These are phyloP conservation scores for Colletotrichum falcatum DNA, from an alignment of 2,329 filamentous ascomycete genomes.

Conservation along the genomic window DNA sequence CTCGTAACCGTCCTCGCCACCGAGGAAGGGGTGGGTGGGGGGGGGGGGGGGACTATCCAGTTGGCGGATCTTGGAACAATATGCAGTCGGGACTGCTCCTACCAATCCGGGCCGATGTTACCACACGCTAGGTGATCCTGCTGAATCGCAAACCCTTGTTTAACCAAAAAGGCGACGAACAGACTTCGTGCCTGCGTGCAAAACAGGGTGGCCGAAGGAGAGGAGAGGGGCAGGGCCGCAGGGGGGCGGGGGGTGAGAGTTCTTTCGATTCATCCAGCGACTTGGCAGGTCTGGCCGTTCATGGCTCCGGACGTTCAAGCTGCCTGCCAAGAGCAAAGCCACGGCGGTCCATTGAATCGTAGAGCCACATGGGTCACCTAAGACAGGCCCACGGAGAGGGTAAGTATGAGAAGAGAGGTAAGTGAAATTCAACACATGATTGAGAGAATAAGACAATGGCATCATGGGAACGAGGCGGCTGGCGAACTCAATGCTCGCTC, in stretches of 20 bases:
- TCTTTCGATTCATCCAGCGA: neutral
- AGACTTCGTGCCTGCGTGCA: neutral
- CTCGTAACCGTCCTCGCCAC: neutral
- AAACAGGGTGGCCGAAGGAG: neutral
- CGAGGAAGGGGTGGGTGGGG: neutral
- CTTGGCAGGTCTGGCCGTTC: neutral
- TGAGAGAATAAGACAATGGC: neutral
- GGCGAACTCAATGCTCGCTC: neutral
- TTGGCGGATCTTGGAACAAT: neutral
- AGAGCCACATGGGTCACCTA: neutral
- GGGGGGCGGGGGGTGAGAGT: neutral
- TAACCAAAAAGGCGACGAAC: neutral
- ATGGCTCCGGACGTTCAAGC: neutral
- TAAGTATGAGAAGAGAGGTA: neutral
- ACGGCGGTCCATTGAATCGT: neutral
- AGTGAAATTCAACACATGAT: neutral
- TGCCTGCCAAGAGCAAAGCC: constrained; percentile 5
- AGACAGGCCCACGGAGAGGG: neutral
- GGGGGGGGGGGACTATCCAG: neutral
- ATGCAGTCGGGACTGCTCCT: neutral
- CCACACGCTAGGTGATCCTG: neutral
- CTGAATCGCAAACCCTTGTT: neutral
- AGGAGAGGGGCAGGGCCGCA: no score
- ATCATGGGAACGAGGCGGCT: neutral
- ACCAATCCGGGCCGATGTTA: neutral